Base-by-base conservation (phyloP, 1,139 yeast species). In the Arxiozyma heterogenica region DNA sequence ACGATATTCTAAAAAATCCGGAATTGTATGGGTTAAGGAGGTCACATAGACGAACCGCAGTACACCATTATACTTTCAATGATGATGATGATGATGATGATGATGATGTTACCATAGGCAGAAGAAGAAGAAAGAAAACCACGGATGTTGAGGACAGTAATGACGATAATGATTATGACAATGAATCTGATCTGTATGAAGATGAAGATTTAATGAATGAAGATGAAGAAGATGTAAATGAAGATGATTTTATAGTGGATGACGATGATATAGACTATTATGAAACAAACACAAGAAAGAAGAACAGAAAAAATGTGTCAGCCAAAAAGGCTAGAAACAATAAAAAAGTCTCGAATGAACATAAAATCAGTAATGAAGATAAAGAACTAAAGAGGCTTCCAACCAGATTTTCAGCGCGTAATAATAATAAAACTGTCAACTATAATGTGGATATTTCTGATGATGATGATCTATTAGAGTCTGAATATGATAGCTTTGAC, bases 11-110 rank as follows among this genome's bases (percentile, higher is more conserved):
- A 45, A 71, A 75, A 53, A 82, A 89, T 69, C 98, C 98, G 2
- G 96, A 89, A 70, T 78, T 93, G 39, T 93, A 91, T 64, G 98
- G 98, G 3, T 77, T 93, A 57, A 81, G 98, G 68, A 79, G 98
- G 63, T 86, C 95, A 41, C 84, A 86, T 47, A 79, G 98, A 62
- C 84, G 88, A 22, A 70, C 70, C 20, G 75, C 77, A 4, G 69
- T 71, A 2, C 82, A 78, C 25, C 71, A 76, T 47, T 79, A 65
- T 48, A 66, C 61, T 9, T 69, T 65, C 39, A 74, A 70, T 41
- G 71, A 64, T 12, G 78, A 65, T 51, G 66, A 64, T 5, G 76
- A 72, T 22, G 73, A 64, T 17, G 74, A 71, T 34, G 72, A 66
- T 18, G 71, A 64, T 20, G 63, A 59, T n/a, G 62, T 57, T 18